Conservation (phyloP, 306 rosid genomes). For the Oemleria cerasiformis region DNA sequence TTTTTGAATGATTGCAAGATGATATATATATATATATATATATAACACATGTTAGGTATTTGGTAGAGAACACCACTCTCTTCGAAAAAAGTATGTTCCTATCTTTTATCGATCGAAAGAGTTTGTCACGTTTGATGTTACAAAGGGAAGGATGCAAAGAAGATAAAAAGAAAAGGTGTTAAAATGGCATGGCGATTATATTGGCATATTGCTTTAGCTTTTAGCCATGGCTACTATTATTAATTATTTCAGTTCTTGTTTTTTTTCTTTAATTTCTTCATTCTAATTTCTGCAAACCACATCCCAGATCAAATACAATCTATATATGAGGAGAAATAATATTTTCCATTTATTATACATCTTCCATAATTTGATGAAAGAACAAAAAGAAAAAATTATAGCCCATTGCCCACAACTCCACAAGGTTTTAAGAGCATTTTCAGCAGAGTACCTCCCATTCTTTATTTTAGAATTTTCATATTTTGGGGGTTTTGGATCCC, state of each 20-base stretch:
- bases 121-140: background rate
- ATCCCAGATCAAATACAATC: background rate
- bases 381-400: background rate
- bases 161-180: background rate
- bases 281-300: background rate
- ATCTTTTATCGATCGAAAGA: background rate
- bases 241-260: background rate
- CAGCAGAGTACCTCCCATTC: too few species aligned
- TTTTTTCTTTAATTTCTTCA: background rate
- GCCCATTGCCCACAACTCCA: background rate
- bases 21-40: background rate
- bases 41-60: background rate
- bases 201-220: background rate
- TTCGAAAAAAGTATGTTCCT: background rate
- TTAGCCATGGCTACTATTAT: background rate
- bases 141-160: background rate
- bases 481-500: too few species aligned
- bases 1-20: background rate
- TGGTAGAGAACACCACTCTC: background rate
- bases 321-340: background rate
- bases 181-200: constrained; percentile 13
- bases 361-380: background rate
- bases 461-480: too few species aligned
- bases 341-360: background rate
- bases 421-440: too few species aligned